Evolutionary conservation across 1,284 basidiomycete species (phyloP), one percentile per base, ranked within the genome.

Genomic region (Athelia psychrophila): DNA sequence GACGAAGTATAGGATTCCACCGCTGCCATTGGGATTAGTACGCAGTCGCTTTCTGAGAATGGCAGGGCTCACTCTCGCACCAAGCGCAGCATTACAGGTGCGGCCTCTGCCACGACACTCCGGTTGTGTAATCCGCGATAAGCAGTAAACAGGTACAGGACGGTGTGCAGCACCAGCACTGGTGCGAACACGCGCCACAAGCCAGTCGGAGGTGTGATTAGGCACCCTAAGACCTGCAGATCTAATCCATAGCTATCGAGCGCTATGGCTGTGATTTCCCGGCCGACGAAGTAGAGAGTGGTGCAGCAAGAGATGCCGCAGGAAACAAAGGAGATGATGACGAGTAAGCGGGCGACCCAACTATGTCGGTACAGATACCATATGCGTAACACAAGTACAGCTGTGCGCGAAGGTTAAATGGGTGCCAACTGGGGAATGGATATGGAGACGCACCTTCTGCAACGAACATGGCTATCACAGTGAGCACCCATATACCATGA

Each of bases 361-460:
- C 22, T 46, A n/a, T 27, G 44, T 12, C 22, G 25, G 44, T 46
- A 46, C 5, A 46, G 44, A 24, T 46, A 46, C 44, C 44, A 56
- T n/a, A 38, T 49, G 18, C 55, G 49, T 24, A 46, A 23, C 22
- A 46, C 44, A 27, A 46, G 22, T 8, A 46, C 44, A n/a, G 44
- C 44, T 46, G 44, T 30, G 13, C n/a, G n/a, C n/a, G n/a, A n/a
- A n/a, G n/a, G n/a, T n/a, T n/a, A n/a, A n/a, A n/a, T n/a, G n/a
- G n/a, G n/a, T n/a, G n/a, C n/a, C n/a, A n/a, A n/a, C n/a, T n/a
- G 27, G 27, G 13, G 5, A 30, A 30, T 30, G 5, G 27, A 13
- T 6, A 30, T 13, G 27, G 13, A 30, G 27, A 30, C 27, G 27
- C 27, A 30, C 25, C 25, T 58, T 61, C 59, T 60, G 64, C 61